Evolutionary conservation across 768 basidiomycete genomes (phyloP), one percentile per base, ranked within the genome.

Genomic region (Termitomyces sp.): DNA sequence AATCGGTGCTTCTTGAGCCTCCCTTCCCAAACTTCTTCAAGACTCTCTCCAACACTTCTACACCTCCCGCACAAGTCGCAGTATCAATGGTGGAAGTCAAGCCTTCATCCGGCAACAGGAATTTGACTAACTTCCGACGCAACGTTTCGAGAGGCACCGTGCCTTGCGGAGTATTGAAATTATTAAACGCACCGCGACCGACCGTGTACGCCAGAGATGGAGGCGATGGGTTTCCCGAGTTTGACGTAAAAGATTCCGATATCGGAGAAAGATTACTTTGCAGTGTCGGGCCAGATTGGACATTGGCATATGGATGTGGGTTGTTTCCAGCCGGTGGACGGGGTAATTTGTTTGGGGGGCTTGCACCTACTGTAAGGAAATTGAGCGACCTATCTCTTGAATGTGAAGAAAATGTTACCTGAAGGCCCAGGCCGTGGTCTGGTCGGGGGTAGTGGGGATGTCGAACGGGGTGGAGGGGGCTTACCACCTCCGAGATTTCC

Each of bases 1-100:
- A 45, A 8, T 82, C 82, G 1, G 73, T 59, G 52, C 72, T 75
- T 58, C 77, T 77, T 9, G 73, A 61, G 32, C 73, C 73, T 0
- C 80, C 68, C 69, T 94, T 96, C 44, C 85, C 85, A 62, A 96
- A 90, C 71, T 99, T 99, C 68, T 85, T 90, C 60, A 99, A 75
- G 1, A 91, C 95, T 63, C 89, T 86, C 62, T 92, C 90, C 50
- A 98, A 79, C 2, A 98, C 84, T 65, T 98, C 94, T 2, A 89
- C 79, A 9, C 94, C 95, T 27, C 86, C 87, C 1, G 77, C 78
- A 65, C 91, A 95, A 27, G 90, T 84, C 3, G 85, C 82, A 14
- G 94, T 86, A 66, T 95, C 87, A 58, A 98, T 84, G 1, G 88
- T 87, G 54, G 82, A 83, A 5, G 86, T 81, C 43, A 86, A 82